phyloP scores from a whole-genome alignment of 371 early-diverging fungal genomes.

The Lichtheimia ramosa region DNA sequence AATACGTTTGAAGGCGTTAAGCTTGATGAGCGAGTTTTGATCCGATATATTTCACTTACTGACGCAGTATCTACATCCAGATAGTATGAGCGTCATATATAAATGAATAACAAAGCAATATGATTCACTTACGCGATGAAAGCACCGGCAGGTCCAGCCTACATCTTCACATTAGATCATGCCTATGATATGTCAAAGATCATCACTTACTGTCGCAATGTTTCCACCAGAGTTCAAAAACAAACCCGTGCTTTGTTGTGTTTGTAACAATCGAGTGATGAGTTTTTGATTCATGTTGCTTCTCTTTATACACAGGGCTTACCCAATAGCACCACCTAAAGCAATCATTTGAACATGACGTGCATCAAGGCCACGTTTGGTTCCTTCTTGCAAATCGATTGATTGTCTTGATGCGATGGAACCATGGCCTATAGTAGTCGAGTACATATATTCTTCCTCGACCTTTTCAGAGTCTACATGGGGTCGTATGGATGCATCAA shows the following conservation, averaged over 20 bases:
- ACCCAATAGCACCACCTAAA: constrained; percentile 61
- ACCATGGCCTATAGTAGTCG: background rate
- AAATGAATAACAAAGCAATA: background rate
- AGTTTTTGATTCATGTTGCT: too few species aligned
- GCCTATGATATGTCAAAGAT: background rate
- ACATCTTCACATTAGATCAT: background rate
- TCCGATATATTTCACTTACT: constrained; percentile 5
- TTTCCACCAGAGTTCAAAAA: constrained; percentile 83
- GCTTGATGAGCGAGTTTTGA: too few species aligned
- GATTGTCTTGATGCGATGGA: background rate
- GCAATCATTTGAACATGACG: constrained; percentile 85
- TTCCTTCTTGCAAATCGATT: constrained; percentile 16
- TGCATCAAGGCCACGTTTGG: constrained; percentile 65
- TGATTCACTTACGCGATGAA: constrained; percentile 31
- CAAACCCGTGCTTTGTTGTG: constrained; percentile 71
- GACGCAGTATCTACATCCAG: constrained; percentile 20
- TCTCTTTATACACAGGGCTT: constrained; percentile 18
- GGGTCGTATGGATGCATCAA: too few species aligned
- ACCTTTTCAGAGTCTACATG: background rate
- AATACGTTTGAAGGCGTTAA: too few species aligned
- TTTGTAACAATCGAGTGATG: background rate
- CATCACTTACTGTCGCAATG: constrained; percentile 45
- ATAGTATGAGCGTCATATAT: too few species aligned
- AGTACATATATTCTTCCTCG: background rate
- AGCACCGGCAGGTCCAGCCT: constrained; percentile 56